Conservation (phyloP, 352 stramenopile species). For the Halophytophthora batemanensis region DNA sequence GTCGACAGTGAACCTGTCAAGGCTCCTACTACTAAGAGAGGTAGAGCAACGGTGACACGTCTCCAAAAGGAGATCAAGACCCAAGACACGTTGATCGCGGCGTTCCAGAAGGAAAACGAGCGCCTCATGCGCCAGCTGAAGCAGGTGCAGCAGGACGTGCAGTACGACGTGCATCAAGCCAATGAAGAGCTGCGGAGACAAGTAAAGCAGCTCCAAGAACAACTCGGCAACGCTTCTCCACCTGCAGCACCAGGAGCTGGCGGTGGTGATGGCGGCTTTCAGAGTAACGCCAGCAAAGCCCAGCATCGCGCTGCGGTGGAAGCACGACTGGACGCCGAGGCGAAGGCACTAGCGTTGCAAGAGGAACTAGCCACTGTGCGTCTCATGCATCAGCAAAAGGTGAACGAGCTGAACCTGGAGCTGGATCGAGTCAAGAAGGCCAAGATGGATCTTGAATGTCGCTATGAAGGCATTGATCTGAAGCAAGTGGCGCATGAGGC, state of each 20-base stretch:
- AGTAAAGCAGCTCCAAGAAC: slow-evolving; percentile 37
- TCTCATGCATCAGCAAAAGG: slow-evolving; percentile 37
- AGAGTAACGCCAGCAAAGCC: slow-evolving; percentile 36
- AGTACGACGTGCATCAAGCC: slow-evolving; percentile 73
- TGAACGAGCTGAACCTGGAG: slow-evolving; percentile 71
- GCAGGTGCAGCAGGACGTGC: slow-evolving; percentile 47
- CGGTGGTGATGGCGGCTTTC: slow-evolving; percentile 13
- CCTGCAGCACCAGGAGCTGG: too few species aligned
- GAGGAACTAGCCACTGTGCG: slow-evolving; percentile 49
- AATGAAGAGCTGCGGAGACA: slow-evolving; percentile 63
- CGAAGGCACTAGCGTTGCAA: slow-evolving; percentile 42
- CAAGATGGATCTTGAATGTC: slow-evolving; percentile 74
- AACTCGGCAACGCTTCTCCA: slow-evolving; percentile 15
- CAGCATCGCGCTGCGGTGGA: slow-evolving; percentile 59
- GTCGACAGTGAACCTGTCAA: too few species aligned
- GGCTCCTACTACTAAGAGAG: too few species aligned
- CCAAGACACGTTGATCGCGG: slow-evolving; percentile 74
- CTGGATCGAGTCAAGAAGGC: slow-evolving; percentile 78
- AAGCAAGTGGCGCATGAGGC: slow-evolving; percentile 55
- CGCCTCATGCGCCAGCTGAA: slow-evolving; percentile 79
- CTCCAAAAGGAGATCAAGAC: slow-evolving; percentile 68
- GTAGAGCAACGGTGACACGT: too few species aligned
- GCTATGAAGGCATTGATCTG: slow-evolving; percentile 71
- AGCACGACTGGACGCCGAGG: slow-evolving; percentile 58
- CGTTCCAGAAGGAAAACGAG: slow-evolving; percentile 82